These are phyloP conservation scores for Myotisia sp. DNA, from an alignment of 2,329 filamentous ascomycete genomes.

Conservation along the genomic window DNA sequence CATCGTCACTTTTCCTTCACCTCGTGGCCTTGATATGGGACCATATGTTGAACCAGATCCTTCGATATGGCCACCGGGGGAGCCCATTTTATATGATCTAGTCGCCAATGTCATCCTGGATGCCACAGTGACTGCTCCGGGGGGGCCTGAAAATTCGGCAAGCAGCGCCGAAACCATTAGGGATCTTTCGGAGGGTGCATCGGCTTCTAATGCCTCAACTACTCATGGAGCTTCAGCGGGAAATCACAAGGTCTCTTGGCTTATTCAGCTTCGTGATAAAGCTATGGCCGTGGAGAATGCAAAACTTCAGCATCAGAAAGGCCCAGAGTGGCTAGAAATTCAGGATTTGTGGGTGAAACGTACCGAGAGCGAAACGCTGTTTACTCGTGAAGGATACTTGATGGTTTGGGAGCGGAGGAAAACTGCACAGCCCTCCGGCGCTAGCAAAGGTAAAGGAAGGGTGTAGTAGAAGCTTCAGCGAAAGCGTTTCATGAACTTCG, in stretches of 20 bases:
- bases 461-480: slow-evolving; percentile 6
- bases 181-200: slow-evolving; percentile 21
- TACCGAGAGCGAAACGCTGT: slow-evolving; percentile 75
- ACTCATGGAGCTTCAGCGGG: slow-evolving; percentile 62
- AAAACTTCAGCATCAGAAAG: slow-evolving; percentile 22
- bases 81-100: slow-evolving; percentile 88
- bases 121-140: slow-evolving; percentile 47
- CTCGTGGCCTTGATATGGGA: slow-evolving; percentile 67
- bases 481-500: too few species aligned
- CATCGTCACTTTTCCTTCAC: slow-evolving; percentile 88
- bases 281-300: slow-evolving; percentile 36
- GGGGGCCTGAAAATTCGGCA: slow-evolving; percentile 34
- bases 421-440: too few species aligned
- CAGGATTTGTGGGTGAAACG: slow-evolving; percentile 90
- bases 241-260: slow-evolving; percentile 87
- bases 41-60: slow-evolving; percentile 87
- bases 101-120: slow-evolving; percentile 71
- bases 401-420: slow-evolving; percentile 90
- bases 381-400: slow-evolving; percentile 84
- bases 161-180: slow-evolving; percentile 19
- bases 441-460: slow-evolving; percentile 28
- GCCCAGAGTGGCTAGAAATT: slow-evolving; percentile 79
- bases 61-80: slow-evolving; percentile 50
- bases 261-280: slow-evolving; percentile 74
- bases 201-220: slow-evolving; percentile 13